phyloP scores from a whole-genome alignment of 352 stramenopile species.

The Globisporangium paddicum region DNA sequence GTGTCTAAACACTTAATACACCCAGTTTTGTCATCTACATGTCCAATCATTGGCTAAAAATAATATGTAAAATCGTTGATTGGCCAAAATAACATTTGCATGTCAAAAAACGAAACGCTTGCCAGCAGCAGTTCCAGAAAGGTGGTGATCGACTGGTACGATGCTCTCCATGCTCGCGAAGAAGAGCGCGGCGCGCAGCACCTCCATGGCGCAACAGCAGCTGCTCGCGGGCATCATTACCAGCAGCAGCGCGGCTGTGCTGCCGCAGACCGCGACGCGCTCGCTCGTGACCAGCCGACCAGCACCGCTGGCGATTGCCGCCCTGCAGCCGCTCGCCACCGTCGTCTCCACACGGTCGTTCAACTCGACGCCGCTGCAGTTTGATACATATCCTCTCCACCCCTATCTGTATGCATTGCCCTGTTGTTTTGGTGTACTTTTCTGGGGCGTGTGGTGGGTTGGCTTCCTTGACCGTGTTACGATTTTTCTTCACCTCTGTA shows the following conservation, averaged over 20 bases:
- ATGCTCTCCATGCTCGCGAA: conserved; percentile 2
- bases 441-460: too few relatives aligned
- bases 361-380: conserved; percentile 17
- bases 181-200: conserved; percentile 1
- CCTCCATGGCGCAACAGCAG: not conserved
- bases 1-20: too few relatives aligned
- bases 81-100: not conserved
- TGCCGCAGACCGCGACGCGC: too few relatives aligned
- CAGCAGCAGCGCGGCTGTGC: not conserved
- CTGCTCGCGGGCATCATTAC: not conserved
- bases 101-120: too few relatives aligned
- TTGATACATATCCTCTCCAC: conserved; percentile 18
- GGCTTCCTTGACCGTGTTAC: conserved; percentile 18
- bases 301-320: not conserved
- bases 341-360: conserved; percentile 2
- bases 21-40: not conserved
- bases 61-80: too few relatives aligned
- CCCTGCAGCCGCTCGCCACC: not conserved
- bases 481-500: conserved; percentile 2
- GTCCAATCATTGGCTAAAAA: too few relatives aligned
- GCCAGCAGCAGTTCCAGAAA: not conserved
- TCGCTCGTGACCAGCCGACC: not conserved
- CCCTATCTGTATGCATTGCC: not conserved
- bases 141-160: not conserved
- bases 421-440: too few relatives aligned